phyloP scores from a whole-genome alignment of 2,329 filamentous ascomycete genomes.

The Orbilia oligospora region DNA sequence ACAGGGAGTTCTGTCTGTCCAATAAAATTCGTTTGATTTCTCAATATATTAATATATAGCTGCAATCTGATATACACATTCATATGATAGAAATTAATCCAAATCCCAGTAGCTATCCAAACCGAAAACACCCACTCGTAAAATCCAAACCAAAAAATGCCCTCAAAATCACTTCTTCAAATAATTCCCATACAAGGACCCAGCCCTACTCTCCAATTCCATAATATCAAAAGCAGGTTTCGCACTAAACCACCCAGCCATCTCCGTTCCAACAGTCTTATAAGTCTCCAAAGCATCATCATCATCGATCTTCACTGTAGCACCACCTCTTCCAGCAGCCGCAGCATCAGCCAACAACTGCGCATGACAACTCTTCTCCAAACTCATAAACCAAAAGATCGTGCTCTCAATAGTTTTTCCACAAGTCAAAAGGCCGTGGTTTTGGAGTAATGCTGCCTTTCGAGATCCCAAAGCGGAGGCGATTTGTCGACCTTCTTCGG shows the following conservation, averaged over 20 bases:
- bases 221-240: conserved; percentile 80
- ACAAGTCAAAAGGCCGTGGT: conserved; percentile 72
- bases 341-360: conserved; percentile 74
- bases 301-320: conserved; percentile 77
- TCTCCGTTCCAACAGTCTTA: conserved; percentile 75
- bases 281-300: conserved; percentile 79
- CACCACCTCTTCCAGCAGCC: conserved; percentile 74
- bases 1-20: neutral
- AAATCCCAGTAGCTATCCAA: conserved; percentile 20
- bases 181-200: conserved; percentile 65
- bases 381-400: conserved; percentile 72
- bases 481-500: conserved; percentile 71
- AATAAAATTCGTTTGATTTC: neutral
- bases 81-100: neutral
- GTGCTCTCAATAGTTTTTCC: conserved; percentile 71
- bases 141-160: neutral
- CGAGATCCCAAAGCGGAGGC: conserved; percentile 69
- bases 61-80: conserved; percentile 16
- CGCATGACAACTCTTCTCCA: conserved; percentile 66
- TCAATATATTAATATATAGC: neutral
- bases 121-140: conserved; percentile 21
- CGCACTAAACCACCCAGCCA: conserved; percentile 79
- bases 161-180: conserved; percentile 13
- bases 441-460: conserved; percentile 72
- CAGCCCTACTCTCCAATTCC: conserved; percentile 70